A percentile compares a stretch with the other conserved stretches of the same genome.
phyloP scores from a whole-genome alignment of 2,329 filamentous ascomycete species.

The Cytospora schulzeri region DNA sequence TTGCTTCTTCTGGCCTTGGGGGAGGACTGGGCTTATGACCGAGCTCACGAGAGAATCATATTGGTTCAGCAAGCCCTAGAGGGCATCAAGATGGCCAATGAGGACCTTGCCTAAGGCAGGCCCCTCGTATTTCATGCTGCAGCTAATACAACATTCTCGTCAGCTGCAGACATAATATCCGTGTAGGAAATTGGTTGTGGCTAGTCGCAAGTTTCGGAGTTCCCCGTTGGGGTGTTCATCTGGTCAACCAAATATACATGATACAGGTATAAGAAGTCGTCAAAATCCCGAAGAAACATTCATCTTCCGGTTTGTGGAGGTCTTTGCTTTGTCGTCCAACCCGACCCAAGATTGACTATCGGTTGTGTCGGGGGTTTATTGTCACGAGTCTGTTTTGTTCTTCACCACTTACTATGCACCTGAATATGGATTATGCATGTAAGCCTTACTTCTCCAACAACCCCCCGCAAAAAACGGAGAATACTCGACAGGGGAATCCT shows the following conservation, averaged over 20 bases:
- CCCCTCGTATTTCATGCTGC: background rate
- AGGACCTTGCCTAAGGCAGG: background rate
- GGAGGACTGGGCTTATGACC: background rate
- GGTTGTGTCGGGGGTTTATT: no score
- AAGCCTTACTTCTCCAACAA: no score
- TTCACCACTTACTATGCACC: no score
- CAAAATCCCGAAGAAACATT: no score
- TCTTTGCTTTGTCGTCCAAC: no score
- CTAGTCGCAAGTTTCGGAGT: background rate
- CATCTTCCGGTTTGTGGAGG: no score
- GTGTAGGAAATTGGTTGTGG: background rate
- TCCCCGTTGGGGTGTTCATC: background rate
- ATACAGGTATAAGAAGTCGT: no score
- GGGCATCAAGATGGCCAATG: background rate
- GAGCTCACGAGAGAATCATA: background rate
- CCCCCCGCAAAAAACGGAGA: background rate
- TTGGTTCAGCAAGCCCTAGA: background rate
- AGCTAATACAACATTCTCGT: background rate
- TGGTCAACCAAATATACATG: no score
- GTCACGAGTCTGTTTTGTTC: no score
- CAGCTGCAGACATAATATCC: background rate
- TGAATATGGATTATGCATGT: no score
- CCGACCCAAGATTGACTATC: no score
- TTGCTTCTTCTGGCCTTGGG: background rate
- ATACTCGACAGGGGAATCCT: background rate